A percentile compares a stretch with the other conserved stretches of the same genome.
These are phyloP conservation scores for Apostasia shenzhenica DNA, from an alignment of 106 monocot genomes.

Conservation along the genomic window DNA sequence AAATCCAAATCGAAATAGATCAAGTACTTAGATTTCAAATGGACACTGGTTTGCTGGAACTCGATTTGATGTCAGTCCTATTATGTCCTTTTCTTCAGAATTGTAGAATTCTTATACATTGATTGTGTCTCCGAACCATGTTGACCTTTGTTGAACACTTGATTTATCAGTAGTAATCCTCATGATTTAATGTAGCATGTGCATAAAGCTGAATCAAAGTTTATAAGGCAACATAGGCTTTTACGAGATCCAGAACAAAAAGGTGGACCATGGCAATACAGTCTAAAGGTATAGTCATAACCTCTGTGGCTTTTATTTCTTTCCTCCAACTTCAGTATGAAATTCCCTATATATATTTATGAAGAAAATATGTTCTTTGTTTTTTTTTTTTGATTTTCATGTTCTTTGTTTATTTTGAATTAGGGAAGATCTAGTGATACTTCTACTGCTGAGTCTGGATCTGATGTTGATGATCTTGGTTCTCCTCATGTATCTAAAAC, in stretches of 20 bases:
- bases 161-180: background rate
- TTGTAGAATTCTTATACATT: background rate
- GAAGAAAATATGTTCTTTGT: background rate
- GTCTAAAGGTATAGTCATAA: conserved; percentile 19
- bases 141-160: background rate
- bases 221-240: conserved; percentile 18
- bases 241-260: conserved; percentile 18
- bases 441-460: conserved; percentile 56
- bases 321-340: background rate
- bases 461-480: conserved; percentile 52
- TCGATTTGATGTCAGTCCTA: background rate
- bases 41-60: background rate
- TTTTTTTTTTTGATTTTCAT: background rate
- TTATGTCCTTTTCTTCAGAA: background rate
- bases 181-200: conserved; percentile 21
- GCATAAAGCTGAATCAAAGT: conserved; percentile 19
- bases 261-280: conserved; percentile 3
- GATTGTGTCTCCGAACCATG: too few species aligned
- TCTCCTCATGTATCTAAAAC: conserved; percentile 33
- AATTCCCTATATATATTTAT: background rate
- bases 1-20: background rate
- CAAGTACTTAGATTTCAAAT: background rate
- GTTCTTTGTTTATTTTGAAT: background rate
- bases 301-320: background rate
- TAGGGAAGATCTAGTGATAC: conserved; percentile 35